Evolutionary conservation across 1,139 yeast genomes (phyloP), one percentile per base, ranked within the genome.

Genomic region (Yamadazyma dushanensis): DNA sequence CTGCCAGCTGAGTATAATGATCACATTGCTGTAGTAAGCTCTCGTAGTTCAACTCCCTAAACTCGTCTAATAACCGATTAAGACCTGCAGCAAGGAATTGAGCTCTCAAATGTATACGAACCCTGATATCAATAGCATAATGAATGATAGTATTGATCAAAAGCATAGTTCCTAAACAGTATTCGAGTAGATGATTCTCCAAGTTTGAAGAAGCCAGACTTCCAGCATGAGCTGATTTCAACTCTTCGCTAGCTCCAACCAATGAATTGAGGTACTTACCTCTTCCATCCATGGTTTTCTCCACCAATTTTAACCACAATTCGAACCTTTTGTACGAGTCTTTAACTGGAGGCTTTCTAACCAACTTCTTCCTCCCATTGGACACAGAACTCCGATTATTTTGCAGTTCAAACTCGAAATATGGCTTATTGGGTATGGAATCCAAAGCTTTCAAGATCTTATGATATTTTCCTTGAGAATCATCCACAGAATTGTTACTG

Each of bases 191-290:
- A 36, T 84, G 80, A 45, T 78, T 79, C 52, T 89, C 96, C 5
- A 34, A 13, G 24, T 45, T 45, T 11, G 56, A 43, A 28, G 58
- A 59, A 9, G 14, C 15, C 11, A 7, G 20, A 21, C 50, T 49
- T 16, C 88, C 87, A 8, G 78, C 71, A 43, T 59, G 60, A 15
- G 70, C 68, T 10, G 77, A 66, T 43, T 80, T 80, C 38, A 81
- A 71, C 47, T 92, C 97, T n/a, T 84, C 95, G 43, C 90, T 82
- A 1, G 97, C 96, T 2, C 97, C 97, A 7, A 92, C 97, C 49
- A 83, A 63, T 1, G 96, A 86, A 11, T 96, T 95, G 72, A 84
- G 72, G 42, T 67, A 68, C 50, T 80, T 83, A 9, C 97, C 97
- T 47, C 92, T 73, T 1, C 97, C 97, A 44, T 84, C 90, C 35